A percentile compares a stretch with the other conserved stretches of the same genome.
phyloP scores from a whole-genome alignment of 495 filamentous ascomycete genomes.

The Parathielavia appendiculata region DNA sequence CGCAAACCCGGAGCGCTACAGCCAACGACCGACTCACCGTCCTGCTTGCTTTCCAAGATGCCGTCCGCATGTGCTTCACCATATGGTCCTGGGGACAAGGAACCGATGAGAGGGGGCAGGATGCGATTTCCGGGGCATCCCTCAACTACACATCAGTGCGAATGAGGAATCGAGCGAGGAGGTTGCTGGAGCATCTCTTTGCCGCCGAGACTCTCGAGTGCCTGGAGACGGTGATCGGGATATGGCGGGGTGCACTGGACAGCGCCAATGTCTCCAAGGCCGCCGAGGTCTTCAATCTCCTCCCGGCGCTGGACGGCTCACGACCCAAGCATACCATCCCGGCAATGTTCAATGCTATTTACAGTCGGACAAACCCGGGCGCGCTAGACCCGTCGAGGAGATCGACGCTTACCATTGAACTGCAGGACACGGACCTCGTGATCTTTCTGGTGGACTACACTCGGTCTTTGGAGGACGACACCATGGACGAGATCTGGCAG shows the following conservation, averaged over 20 bases:
- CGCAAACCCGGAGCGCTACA: constrained; percentile 65
- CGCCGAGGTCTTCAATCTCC: constrained; percentile 65
- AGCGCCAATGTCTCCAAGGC: constrained; percentile 34
- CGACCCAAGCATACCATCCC: constrained; percentile 89
- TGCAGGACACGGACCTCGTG: constrained; percentile 76
- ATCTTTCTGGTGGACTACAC: constrained; percentile 87
- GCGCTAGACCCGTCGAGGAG: constrained; percentile 75
- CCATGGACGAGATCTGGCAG: constrained; percentile 98
- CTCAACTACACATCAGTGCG: constrained; percentile 84
- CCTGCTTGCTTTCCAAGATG: constrained; percentile 93
- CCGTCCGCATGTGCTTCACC: constrained; percentile 79
- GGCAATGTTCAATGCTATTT: constrained; percentile 95
- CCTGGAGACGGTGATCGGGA: constrained; percentile 78
- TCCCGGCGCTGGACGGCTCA: constrained; percentile 88
- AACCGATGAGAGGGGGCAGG: constrained; percentile 50
- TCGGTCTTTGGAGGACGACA: constrained; percentile 86
- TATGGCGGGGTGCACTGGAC: constrained; percentile 58
- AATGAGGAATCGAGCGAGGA: constrained; percentile 81
- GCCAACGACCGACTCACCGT: constrained; percentile 95
- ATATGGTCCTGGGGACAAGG: constrained; percentile 93
- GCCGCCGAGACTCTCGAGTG: constrained; percentile 92
- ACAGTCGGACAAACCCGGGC: constrained; percentile 80
- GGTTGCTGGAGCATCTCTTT: constrained; percentile 89
- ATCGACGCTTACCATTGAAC: constrained; percentile 77
- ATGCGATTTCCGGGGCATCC: constrained; percentile 68